Conservation (phyloP, 2,329 filamentous ascomycete species). For the Madurella mycetomatis region DNA sequence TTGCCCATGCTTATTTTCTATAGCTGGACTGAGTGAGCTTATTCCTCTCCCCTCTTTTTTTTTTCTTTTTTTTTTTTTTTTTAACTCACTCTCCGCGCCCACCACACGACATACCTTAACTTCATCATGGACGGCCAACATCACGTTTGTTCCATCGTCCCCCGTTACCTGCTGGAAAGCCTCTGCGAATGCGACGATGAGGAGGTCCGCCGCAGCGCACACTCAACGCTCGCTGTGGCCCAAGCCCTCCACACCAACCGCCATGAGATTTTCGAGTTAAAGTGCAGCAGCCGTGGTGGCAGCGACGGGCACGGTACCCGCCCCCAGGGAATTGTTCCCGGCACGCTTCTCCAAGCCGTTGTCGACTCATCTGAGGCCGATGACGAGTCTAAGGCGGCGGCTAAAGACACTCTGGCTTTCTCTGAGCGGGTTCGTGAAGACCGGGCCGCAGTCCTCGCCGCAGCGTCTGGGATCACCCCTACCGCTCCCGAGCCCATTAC, state of each 20-base stretch:
- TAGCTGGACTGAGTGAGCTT: no score
- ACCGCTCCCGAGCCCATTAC: background rate
- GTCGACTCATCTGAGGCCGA: background rate
- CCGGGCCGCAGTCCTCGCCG: background rate
- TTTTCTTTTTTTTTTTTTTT: no score
- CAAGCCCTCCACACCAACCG: background rate
- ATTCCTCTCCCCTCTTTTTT: background rate
- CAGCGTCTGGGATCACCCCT: background rate
- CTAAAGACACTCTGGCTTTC: constrained; percentile 1
- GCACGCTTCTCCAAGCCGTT: constrained; percentile 1
- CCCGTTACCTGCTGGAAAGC: constrained; percentile 3
- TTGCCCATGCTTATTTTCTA: no score
- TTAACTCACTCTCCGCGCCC: background rate
- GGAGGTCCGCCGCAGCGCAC: background rate
- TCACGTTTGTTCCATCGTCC: constrained; percentile 11
- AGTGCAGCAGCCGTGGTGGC: background rate
- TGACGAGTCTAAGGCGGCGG: background rate
- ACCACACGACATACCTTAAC: background rate
- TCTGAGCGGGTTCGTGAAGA: constrained; percentile 2
- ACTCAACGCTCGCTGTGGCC: background rate
- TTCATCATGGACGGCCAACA: background rate
- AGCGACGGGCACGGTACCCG: background rate
- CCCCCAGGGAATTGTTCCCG: constrained; percentile 3
- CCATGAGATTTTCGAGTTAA: constrained; percentile 1
- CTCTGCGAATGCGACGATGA: constrained; percentile 4